phyloP scores from a whole-genome alignment of 2,329 filamentous ascomycete species.

The Septoria petroselini region DNA sequence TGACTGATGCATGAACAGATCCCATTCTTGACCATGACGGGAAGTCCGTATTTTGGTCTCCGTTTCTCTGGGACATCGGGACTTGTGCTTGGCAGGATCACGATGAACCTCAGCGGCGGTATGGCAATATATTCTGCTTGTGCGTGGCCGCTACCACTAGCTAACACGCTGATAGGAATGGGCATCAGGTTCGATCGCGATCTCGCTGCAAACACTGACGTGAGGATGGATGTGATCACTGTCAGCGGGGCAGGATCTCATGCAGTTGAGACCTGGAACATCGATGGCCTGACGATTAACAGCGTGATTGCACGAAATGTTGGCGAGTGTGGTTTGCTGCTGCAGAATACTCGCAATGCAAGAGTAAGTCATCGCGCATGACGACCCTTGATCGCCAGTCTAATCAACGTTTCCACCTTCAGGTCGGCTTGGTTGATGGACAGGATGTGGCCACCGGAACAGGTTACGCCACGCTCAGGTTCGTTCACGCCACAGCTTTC shows the following conservation, averaged over 20 bases:
- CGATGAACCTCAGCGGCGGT: constrained; percentile 54
- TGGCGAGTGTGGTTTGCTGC: constrained; percentile 56
- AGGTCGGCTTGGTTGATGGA: constrained; percentile 55
- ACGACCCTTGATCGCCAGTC: neutral
- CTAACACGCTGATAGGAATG: constrained; percentile 29
- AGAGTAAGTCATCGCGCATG: constrained; percentile 32
- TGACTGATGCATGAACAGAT: constrained; percentile 39
- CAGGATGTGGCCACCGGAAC: constrained; percentile 53
- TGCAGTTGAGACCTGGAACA: constrained; percentile 60
- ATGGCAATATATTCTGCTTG: no score
- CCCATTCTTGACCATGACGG: constrained; percentile 57
- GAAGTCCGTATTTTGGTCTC: constrained; percentile 57
- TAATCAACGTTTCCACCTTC: constrained; percentile 1
- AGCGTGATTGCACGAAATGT: constrained; percentile 54
- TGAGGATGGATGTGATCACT: constrained; percentile 52
- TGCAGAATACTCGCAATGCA: constrained; percentile 53
- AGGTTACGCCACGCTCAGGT: constrained; percentile 56
- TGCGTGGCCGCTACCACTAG: neutral
- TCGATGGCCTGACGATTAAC: constrained; percentile 53
- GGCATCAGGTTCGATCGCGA: constrained; percentile 60
- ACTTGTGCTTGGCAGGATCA: constrained; percentile 52
- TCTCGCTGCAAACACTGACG: constrained; percentile 51
- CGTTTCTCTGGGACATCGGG: constrained; percentile 54
- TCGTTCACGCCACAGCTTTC: no score
- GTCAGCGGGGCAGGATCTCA: constrained; percentile 56